phyloP scores from a whole-genome alignment of 768 basidiomycete genomes.

The Russula griseocarnosa region DNA sequence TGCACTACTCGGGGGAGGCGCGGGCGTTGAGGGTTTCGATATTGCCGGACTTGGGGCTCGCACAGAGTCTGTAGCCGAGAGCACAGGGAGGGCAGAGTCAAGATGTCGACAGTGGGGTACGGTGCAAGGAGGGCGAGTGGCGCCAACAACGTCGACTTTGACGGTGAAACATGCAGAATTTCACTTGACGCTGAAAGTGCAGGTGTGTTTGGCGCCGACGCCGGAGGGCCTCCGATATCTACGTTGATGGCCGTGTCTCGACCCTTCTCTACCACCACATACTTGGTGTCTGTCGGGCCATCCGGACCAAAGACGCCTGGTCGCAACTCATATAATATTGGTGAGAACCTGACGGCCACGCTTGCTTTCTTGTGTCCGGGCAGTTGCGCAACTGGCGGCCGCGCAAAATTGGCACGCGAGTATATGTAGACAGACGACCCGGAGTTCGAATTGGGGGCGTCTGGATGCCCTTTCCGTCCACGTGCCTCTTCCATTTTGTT shows the following conservation, averaged over 20 bases:
- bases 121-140: conserved; percentile 26
- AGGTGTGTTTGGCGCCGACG: conserved; percentile 13
- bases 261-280: conserved; percentile 64
- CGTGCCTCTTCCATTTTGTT: conserved; percentile 39
- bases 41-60: conserved; percentile 32
- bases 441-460: conserved; percentile 38
- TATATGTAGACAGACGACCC: conserved; percentile 86
- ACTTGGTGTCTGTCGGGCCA: conserved; percentile 43
- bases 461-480: conserved; percentile 56
- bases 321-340: conserved; percentile 88
- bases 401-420: conserved; percentile 88
- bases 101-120: conserved; percentile 8
- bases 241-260: conserved; percentile 58
- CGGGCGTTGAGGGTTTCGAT: conserved; percentile 53
- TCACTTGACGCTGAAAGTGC: conserved; percentile 24
- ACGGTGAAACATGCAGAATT: conserved; percentile 27
- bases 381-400: conserved; percentile 89
- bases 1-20: conserved; percentile 40
- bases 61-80: conserved; percentile 46
- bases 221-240: conserved; percentile 38
- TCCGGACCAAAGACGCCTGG: conserved; percentile 44
- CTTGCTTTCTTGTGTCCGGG: conserved; percentile 96
- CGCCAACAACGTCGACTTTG: conserved; percentile 27
- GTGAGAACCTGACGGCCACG: conserved; percentile 91
- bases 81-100: conserved; percentile 47